Base-by-base conservation (phyloP, 768 basidiomycete species). In the Hypsizygus marmoreus region DNA sequence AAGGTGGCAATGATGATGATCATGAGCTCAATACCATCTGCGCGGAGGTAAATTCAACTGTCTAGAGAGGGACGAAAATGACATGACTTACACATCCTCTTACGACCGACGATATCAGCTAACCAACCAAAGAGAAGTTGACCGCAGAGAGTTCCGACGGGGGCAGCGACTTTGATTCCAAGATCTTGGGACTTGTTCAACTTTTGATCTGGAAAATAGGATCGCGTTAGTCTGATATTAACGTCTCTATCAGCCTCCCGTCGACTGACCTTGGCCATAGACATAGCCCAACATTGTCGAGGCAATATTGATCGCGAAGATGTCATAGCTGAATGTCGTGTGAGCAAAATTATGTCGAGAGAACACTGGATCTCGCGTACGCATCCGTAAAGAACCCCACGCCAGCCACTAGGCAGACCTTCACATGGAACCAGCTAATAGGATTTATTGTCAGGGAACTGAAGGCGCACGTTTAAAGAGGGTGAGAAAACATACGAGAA, bases 301-400 rank as follows among this genome's bases (percentile, higher is more conserved):
- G 0, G 81, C 91, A 34, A 95, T 88, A 65, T 85, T 91, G 69
- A 95, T 95, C 6, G 90, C 88, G 58, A 94, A 97, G 49, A 95
- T 85, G 51, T 92, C 91, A 57, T 90, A 90, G 47, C 80, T 81
- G 44, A 13, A 7, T 23, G 20, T 26, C 22, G 17, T 34, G 11
- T 41, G 24, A 17, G 35, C 28, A 29, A 34, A 14, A 46, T 6
- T 43, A 19, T 20, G 17, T 42, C 2, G 40, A 37, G 45, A 29
- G 36, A 31, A 16, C 12, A 35, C 28, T 37, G 26, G 12, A 14
- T 33, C 13, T 22, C 1, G 65, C 78, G 56, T 54, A 83, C 79
- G 85, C 82, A 69, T 90, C 91, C 38, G 92, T 92, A 74, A 93
- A 95, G 77, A 95, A 94, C 20, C 92, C 92, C 8, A 86, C 86